Base-by-base conservation (phyloP, 306 rosid species). In the Glycine latifolia region DNA sequence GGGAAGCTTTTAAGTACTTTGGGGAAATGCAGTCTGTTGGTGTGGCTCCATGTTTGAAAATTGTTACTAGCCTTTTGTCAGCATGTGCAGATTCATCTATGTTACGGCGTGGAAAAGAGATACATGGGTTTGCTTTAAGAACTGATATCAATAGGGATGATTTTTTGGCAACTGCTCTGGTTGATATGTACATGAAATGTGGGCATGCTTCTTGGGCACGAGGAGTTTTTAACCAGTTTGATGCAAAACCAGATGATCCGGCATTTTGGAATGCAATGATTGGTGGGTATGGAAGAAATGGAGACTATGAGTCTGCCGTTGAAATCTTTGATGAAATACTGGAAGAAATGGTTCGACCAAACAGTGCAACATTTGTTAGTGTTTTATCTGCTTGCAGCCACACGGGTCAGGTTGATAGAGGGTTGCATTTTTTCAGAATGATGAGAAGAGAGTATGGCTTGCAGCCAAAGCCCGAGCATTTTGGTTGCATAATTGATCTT, bases 181-280 rank as follows among this genome's bases (percentile, higher is more conserved):
- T 92, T 33, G 92, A 92, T 68, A 75, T 85, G 89, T 91, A 92
- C 83, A 89, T 89, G 97, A 89, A 94, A 85, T 88, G 94, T 67
- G 94, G 95, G 47, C 85, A 71, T 79, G 72, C 83, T 88, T 81
- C 83, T 52, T 84, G 59, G 75, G 98, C 91, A 66, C 80, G 86
- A 41, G 59, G 49, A 61, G 66, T 87, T 81, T 92, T 90, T 65
- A 60, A 91, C 67, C 87, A 81, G 71, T 86, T 88, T 81, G 88
- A 76, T 56, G n/a, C 60, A 61, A 92, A 89, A 75, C 92, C 91
- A 10, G 78, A 82, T 39, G 91, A 94, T 75, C 88, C 92, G 0
- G 91, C 94, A 69, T 85, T 94, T 83, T 92, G 97, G 98, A 94
- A 94, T 56, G 92, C 91, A 49, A 83, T 88, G 89, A 88, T 92